Conservation (phyloP, 257 asterid genomes). For the Capsicum chinense region DNA sequence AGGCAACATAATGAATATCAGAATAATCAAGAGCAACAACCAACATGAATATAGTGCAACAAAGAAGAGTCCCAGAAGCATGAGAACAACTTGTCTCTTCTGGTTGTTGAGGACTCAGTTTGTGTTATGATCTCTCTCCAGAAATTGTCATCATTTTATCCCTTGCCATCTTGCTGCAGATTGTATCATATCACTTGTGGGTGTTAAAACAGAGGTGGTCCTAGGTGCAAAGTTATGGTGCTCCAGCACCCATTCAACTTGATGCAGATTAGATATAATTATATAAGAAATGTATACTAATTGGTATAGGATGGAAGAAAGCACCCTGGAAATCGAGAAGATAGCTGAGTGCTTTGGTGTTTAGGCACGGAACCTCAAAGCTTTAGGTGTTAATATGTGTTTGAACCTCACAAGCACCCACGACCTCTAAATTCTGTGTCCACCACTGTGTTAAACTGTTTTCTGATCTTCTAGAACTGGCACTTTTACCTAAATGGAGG, state of each 20-base stretch:
- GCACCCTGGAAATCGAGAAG: too few species aligned
- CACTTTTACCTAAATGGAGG: background rate
- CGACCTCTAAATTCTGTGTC: too few species aligned
- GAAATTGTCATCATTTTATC: background rate
- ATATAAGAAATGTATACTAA: too few species aligned
- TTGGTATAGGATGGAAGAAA: too few species aligned
- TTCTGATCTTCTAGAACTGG: background rate
- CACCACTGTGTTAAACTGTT: background rate
- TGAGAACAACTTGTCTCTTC: constrained; percentile 6
- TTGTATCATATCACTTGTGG: background rate
- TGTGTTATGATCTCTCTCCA: background rate
- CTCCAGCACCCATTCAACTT: too few species aligned
- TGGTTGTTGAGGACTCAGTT: background rate
- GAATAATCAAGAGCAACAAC: background rate
- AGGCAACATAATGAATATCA: background rate
- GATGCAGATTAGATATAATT: too few species aligned
- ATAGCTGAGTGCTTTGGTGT: too few species aligned
- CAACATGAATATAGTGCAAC: background rate
- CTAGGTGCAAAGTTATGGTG: too few species aligned
- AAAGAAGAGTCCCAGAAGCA: background rate
- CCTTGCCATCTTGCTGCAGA: background rate
- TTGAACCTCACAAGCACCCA: too few species aligned
- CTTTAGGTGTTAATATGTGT: too few species aligned
- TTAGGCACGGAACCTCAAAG: too few species aligned
- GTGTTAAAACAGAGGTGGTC: background rate